Percentiles rank a stretch among this genome's conserved stretches.
Conservation (phyloP, 148 eudicot genomes). For the Spergularia marina region DNA sequence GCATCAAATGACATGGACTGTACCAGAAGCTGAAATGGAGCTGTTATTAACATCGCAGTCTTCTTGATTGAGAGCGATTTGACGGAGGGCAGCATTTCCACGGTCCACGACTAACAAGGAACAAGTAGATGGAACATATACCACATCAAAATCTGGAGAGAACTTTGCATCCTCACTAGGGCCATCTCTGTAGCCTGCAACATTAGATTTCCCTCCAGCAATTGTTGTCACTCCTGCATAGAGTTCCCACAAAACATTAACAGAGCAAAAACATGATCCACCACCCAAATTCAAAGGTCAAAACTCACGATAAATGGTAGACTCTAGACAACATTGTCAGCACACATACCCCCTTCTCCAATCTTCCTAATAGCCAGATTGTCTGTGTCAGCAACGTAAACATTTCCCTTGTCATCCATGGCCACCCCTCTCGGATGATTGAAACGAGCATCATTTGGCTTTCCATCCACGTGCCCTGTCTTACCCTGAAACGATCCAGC, state of each 20-base stretch:
- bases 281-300: neutral
- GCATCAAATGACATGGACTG: slow-evolving; percentile 14
- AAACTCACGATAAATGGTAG: neutral
- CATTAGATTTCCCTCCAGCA: slow-evolving; percentile 97
- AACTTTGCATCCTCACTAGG: slow-evolving; percentile 94
- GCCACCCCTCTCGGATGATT: slow-evolving; percentile 87
- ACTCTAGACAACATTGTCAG: slow-evolving; percentile 5
- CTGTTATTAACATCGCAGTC: slow-evolving; percentile 68
- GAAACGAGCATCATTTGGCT: slow-evolving; percentile 92
- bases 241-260: neutral
- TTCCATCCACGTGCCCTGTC: slow-evolving; percentile 98
- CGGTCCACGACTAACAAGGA: slow-evolving; percentile 89
- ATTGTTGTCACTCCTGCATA: slow-evolving; percentile 91
- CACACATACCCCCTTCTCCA: slow-evolving; percentile 76
- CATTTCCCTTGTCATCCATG: slow-evolving; percentile 94
- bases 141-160: slow-evolving; percentile 83
- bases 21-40: slow-evolving; percentile 70
- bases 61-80: slow-evolving; percentile 77
- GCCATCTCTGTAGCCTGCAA: slow-evolving; percentile 94
- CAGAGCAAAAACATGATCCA: neutral
- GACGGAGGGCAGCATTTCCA: slow-evolving; percentile 93
- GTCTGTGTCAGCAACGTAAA: slow-evolving; percentile 86
- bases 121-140: slow-evolving; percentile 84
- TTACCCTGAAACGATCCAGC: slow-evolving; percentile 98
- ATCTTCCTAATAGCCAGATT: slow-evolving; percentile 94